Evolutionary conservation across 306 rosid species (phyloP).

Genomic region (Medicago ruthenica): DNA sequence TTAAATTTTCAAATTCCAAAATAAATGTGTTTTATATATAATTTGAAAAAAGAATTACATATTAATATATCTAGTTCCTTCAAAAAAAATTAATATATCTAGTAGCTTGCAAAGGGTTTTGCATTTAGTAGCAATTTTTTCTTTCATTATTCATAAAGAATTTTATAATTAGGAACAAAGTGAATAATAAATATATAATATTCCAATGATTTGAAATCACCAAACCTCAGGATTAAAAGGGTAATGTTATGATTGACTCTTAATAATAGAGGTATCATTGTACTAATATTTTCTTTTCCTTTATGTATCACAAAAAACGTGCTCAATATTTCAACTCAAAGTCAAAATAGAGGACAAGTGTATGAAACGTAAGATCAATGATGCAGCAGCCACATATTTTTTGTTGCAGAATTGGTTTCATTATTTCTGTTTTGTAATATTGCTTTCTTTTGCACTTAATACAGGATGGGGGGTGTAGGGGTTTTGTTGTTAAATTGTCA

Average conservation of each 20-base stretch:
- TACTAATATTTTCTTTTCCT: too few species aligned
- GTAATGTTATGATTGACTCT: conserved; percentile 7
- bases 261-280: neutral
- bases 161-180: too few species aligned
- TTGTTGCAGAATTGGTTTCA: too few species aligned
- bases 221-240: neutral
- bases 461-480: neutral
- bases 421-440: neutral
- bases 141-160: too few species aligned
- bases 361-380: neutral
- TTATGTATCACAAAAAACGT: neutral
- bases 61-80: too few species aligned
- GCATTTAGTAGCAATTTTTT: too few species aligned
- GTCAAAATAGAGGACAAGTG: conserved; percentile 23
- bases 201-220: conserved; percentile 37
- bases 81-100: too few species aligned
- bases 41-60: too few species aligned
- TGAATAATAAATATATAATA: too few species aligned
- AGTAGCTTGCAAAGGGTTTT: too few species aligned
- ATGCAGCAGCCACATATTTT: neutral
- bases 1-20: too few species aligned
- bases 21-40: too few species aligned
- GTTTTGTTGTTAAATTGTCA: neutral
- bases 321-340: conserved; percentile 9
- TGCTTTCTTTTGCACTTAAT: neutral